Evolutionary conservation across 331 rosid species (phyloP).

Genomic region (Dryas integrifolia): DNA sequence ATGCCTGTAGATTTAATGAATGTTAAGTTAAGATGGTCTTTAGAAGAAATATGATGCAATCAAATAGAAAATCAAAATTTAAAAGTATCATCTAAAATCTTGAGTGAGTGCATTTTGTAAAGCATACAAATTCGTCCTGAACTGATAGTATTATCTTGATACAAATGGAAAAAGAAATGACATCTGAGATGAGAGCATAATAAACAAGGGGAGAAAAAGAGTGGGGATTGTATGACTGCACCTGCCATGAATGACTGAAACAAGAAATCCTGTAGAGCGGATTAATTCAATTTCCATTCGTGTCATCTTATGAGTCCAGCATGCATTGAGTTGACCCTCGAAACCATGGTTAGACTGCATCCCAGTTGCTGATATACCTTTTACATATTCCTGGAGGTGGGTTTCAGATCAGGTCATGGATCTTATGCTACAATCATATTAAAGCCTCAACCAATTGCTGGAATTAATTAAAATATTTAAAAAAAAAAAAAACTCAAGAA

Average conservation of each 20-base stretch:
- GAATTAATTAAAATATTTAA: not conserved
- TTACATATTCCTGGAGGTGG: slow-evolving; percentile 75
- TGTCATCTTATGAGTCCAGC: slow-evolving; percentile 87
- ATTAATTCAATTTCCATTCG: slow-evolving; percentile 61
- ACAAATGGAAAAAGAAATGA: not conserved
- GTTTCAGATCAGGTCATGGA: slow-evolving; percentile 25
- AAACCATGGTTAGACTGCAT: slow-evolving; percentile 87
- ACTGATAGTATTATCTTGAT: not conserved
- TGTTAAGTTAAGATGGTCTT: not conserved
- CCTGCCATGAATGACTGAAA: slow-evolving; percentile 96
- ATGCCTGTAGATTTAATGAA: slow-evolving; percentile 34
- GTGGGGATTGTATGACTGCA: slow-evolving; percentile 22
- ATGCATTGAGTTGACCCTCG: slow-evolving; percentile 81
- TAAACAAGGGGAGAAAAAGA: slow-evolving; percentile 6
- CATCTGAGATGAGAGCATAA: not conserved
- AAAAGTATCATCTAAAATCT: not conserved
- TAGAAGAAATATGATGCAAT: not conserved
- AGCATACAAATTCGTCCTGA: not conserved
- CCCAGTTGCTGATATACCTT: slow-evolving; percentile 70
- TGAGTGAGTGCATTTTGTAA: no score
- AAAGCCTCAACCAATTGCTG: not conserved
- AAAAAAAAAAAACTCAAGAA: not conserved
- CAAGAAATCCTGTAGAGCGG: slow-evolving; percentile 69
- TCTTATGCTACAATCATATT: not conserved
- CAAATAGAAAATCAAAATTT: not conserved